Conservation (phyloP, 1,284 basidiomycete species). For the Ustilago trichophora region DNA sequence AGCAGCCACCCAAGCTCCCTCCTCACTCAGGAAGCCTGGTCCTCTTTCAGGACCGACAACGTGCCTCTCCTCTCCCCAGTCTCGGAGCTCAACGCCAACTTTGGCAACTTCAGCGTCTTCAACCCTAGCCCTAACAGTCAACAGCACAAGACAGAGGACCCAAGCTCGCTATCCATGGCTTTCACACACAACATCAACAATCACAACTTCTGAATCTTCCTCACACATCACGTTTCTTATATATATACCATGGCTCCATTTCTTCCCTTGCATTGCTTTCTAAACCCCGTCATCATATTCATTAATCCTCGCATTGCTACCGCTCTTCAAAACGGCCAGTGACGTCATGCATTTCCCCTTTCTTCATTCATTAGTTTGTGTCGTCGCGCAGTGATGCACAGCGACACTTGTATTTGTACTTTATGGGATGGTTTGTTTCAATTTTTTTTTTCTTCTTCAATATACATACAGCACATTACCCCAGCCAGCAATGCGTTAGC, state of each 20-base stretch:
- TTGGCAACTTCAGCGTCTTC: conserved; percentile 25
- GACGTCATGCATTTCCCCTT: not conserved
- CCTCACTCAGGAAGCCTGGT: conserved; percentile 17
- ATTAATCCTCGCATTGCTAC: no score
- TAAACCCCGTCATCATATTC: not conserved
- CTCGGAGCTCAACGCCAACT: conserved; percentile 22
- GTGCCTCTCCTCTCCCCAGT: conserved; percentile 25
- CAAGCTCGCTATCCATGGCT: conserved; percentile 15
- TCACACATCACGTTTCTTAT: not conserved
- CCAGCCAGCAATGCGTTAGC: not conserved
- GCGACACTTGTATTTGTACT: conserved; percentile 13
- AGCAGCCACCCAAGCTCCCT: conserved; percentile 15
- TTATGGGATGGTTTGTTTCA: not conserved
- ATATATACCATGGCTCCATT: not conserved
- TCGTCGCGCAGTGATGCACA: no score
- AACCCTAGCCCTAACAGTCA: not conserved
- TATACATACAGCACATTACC: not conserved
- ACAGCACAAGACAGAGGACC: not conserved
- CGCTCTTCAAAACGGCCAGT: no score
- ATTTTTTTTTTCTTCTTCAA: no score
- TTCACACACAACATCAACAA: conserved; percentile 7
- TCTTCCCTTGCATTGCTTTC: not conserved
- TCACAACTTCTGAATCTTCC: not conserved
- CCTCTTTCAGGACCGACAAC: not conserved
- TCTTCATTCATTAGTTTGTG: not conserved